Percentiles rank a stretch among this genome's conserved stretches.
These are phyloP conservation scores for Bipolaris gigantea DNA, from an alignment of 2,329 filamentous ascomycete species.

Conservation along the genomic window DNA sequence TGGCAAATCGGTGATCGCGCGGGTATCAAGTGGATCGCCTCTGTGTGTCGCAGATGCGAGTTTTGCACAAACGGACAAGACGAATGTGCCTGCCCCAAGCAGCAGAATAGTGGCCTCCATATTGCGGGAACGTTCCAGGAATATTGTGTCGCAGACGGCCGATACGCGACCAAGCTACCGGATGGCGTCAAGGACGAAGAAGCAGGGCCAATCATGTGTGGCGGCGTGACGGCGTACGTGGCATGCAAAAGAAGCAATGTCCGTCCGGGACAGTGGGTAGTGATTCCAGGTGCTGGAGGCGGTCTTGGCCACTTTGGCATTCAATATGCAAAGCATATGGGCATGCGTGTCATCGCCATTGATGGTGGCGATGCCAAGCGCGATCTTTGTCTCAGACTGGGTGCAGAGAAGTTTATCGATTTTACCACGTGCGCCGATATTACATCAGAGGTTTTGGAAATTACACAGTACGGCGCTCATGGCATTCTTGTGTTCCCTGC, in stretches of 20 bases:
- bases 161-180: conserved; percentile 51
- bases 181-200: conserved; percentile 49
- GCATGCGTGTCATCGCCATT: conserved; percentile 59
- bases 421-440: conserved; percentile 66
- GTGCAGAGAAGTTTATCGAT: conserved; percentile 61
- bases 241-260: conserved; percentile 45
- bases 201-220: conserved; percentile 46
- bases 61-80: conserved; percentile 70
- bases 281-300: conserved; percentile 45
- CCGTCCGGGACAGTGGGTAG: conserved; percentile 45
- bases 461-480: conserved; percentile 68
- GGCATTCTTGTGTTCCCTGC: conserved; percentile 78
- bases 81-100: conserved; percentile 51
- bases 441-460: conserved; percentile 47
- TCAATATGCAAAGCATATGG: conserved; percentile 55
- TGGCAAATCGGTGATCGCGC: conserved; percentile 58
- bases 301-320: conserved; percentile 33
- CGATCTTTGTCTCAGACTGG: conserved; percentile 52
- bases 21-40: conserved; percentile 74
- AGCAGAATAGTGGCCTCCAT: conserved; percentile 68
- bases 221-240: conserved; percentile 54
- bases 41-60: conserved; percentile 76
- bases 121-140: conserved; percentile 49
- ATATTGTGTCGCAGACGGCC: conserved; percentile 49
- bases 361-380: conserved; percentile 56